phyloP scores from a whole-genome alignment of 106 monocot genomes.

The Dendrobium huoshanense region DNA sequence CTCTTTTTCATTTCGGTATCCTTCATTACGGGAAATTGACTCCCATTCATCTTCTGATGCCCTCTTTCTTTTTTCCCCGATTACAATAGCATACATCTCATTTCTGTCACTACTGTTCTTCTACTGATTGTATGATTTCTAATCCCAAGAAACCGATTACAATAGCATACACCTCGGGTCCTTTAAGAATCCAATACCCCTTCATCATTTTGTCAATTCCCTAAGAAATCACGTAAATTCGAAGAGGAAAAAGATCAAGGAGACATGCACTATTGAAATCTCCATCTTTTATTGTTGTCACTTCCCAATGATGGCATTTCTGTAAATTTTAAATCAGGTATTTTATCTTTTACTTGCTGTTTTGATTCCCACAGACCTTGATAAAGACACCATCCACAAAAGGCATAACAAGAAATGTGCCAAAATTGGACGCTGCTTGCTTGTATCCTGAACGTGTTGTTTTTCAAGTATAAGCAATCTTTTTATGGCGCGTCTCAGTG shows the following conservation, averaged over 20 bases:
- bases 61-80: background rate
- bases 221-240: background rate
- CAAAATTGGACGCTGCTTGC: conserved; percentile 20
- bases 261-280: background rate
- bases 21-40: background rate
- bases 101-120: background rate
- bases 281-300: background rate
- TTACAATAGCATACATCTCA: background rate
- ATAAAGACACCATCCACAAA: conserved; percentile 12
- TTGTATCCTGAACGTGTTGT: conserved; percentile 44
- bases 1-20: background rate
- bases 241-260: background rate
- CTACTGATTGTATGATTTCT: background rate
- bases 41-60: background rate
- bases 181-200: background rate
- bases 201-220: background rate
- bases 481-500: background rate
- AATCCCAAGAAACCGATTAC: too few species aligned
- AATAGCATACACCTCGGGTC: too few species aligned
- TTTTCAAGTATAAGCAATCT: background rate
- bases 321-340: background rate
- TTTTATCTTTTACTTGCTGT: background rate
- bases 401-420: conserved; percentile 13
- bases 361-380: conserved; percentile 20
- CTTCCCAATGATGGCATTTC: background rate